Conservation (phyloP, 805 yeast genomes). For the Barnettozyma siamensis region DNA sequence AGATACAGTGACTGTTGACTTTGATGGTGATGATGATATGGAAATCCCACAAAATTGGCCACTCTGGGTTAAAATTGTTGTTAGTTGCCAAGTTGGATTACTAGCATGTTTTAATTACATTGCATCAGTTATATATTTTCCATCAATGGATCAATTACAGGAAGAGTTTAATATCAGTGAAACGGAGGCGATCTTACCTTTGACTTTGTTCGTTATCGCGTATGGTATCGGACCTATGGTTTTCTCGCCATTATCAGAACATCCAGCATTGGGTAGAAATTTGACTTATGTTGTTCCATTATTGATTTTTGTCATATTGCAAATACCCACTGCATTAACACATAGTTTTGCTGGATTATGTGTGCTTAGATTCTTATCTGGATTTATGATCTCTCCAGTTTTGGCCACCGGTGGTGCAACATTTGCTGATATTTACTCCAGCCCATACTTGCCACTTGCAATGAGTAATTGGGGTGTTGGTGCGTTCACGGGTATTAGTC, state of each 20-base stretch:
- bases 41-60: conserved; percentile 59
- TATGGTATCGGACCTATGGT: conserved; percentile 58
- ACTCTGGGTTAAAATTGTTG: conserved; percentile 30
- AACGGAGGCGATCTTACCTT: conserved; percentile 43
- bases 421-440: conserved; percentile 41
- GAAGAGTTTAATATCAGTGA: conserved; percentile 39
- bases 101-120: conserved; percentile 47
- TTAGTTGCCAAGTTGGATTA: conserved; percentile 36
- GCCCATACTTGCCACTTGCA: conserved; percentile 39
- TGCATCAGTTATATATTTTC: conserved; percentile 52
- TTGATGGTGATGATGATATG: conserved; percentile 34
- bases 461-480: conserved; percentile 49
- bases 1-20: conserved; percentile 1
- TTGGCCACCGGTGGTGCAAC: conserved; percentile 56
- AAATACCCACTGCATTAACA: conserved; percentile 50
- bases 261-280: conserved; percentile 48
- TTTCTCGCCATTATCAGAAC: conserved; percentile 54
- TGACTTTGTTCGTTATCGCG: conserved; percentile 52
- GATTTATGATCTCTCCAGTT: conserved; percentile 51
- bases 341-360: conserved; percentile 45
- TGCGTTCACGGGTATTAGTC: conserved; percentile 48
- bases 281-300: conserved; percentile 42
- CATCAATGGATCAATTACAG: conserved; percentile 41
- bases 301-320: conserved; percentile 43
- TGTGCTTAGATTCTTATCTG: conserved; percentile 46